These are phyloP conservation scores for Radiomyces spectabilis DNA, from an alignment of 192 early-diverging fungal genomes.

Conservation along the genomic window DNA sequence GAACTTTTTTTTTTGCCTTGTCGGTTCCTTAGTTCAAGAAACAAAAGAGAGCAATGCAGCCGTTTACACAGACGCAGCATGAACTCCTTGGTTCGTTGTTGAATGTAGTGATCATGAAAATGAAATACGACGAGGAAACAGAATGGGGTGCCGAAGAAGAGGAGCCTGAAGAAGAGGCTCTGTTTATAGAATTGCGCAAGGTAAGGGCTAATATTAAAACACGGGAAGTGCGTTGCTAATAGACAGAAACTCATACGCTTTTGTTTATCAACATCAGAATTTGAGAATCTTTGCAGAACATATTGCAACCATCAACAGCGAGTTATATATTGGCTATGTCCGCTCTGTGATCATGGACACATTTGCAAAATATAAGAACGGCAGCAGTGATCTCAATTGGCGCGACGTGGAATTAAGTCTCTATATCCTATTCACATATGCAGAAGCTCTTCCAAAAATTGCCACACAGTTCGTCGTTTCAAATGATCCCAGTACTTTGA, in stretches of 20 bases:
- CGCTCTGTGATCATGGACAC: slow-evolving; percentile 53
- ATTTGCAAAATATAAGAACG: slow-evolving; percentile 46
- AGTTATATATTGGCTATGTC: slow-evolving; percentile 50
- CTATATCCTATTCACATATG: slow-evolving; percentile 66
- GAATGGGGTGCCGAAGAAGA: slow-evolving; percentile 64
- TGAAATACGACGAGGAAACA: slow-evolving; percentile 86
- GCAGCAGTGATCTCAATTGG: slow-evolving; percentile 58
- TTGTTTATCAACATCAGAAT: slow-evolving; percentile 38
- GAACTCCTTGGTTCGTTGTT: slow-evolving; percentile 50
- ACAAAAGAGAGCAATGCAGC: slow-evolving; percentile 41
- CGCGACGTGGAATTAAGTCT: slow-evolving; percentile 69
- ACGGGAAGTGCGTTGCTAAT: not conserved
- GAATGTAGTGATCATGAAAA: slow-evolving; percentile 69
- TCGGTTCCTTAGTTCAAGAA: slow-evolving; percentile 37
- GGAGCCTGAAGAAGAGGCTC: slow-evolving; percentile 69
- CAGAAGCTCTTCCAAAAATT: slow-evolving; percentile 54
- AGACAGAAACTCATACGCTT: not conserved
- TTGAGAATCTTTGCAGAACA: slow-evolving; percentile 68
- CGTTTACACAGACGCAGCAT: slow-evolving; percentile 36
- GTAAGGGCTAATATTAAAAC: slow-evolving; percentile 23
- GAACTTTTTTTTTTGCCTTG: slow-evolving; percentile 11
- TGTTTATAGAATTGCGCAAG: slow-evolving; percentile 64
- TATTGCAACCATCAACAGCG: slow-evolving; percentile 61
- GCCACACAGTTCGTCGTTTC: slow-evolving; percentile 30
- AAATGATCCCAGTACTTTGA: slow-evolving; percentile 20